Evolutionary conservation across 495 filamentous ascomycete species (phyloP).

Genomic region (Thermothielavioides terrestris): DNA sequence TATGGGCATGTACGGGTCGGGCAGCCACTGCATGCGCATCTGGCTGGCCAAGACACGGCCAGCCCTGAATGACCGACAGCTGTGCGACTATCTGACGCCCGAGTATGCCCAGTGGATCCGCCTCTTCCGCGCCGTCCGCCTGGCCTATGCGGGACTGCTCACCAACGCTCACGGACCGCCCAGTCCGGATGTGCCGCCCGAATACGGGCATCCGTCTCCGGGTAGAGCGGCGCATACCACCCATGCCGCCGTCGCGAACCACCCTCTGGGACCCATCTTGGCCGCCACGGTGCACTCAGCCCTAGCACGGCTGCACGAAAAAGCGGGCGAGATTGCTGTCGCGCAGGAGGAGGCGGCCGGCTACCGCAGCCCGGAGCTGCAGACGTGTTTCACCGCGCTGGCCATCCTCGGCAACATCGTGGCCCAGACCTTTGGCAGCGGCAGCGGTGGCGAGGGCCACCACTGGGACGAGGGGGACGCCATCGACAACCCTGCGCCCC

Average conservation of each 20-base stretch:
- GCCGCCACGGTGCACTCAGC: constrained; percentile 12
- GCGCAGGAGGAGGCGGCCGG: too few relatives aligned
- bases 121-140: constrained; percentile 31
- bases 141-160: constrained; percentile 32
- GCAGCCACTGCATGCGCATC: constrained; percentile 31
- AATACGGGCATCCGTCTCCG: background rate
- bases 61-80: constrained; percentile 11
- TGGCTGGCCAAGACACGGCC: constrained; percentile 28
- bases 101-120: constrained; percentile 35
- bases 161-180: constrained; percentile 4
- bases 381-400: constrained; percentile 17
- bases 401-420: constrained; percentile 8
- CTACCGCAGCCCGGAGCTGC: too few relatives aligned
- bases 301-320: constrained; percentile 4
- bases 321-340: constrained; percentile 1
- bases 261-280: constrained; percentile 10
- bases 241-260: background rate
- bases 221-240: background rate
- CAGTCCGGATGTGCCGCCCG: background rate
- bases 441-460: too few relatives aligned
- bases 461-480: too few relatives aligned
- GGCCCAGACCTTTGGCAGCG: constrained; percentile 4
- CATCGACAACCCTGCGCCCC: background rate
- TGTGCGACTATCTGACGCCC: constrained; percentile 9
- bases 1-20: constrained; percentile 40